Base-by-base conservation (phyloP, 2,329 filamentous ascomycete species). In the Bipolaris gigantea region DNA sequence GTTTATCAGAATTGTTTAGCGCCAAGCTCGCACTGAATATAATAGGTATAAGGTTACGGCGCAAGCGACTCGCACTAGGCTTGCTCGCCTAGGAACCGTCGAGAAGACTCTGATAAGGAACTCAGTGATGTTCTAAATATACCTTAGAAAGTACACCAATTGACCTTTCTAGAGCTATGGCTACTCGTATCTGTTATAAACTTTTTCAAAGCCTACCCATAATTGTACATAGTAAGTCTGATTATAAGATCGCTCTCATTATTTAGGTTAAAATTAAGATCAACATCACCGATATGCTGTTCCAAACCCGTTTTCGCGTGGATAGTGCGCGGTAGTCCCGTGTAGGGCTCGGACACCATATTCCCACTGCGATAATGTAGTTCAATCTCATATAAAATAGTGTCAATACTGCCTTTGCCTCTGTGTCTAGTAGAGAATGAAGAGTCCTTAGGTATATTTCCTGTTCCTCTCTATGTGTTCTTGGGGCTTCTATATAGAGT, bases 1-100 rank as follows among this genome's bases (percentile, higher is more conserved):
- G 43, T 46, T 46, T 18, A 7, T 36, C 33, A 35, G 32, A 36
- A 46, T 46, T 46, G 43, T 46, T 35, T 46, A 46, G 43, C 43
- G 30, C 32, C 25, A 10, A 2, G 8, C 25, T 27, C 9, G 8
- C 25, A 11, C 19, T 15, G 16, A 39, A 23, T 19, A 25, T 40
- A 11, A 21, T 21, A 21, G 21, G 21, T 21, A 21, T 40, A 25
- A 40, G 23, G 42, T 27, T 35, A 46, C 7, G 25, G 25, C 7
- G 25, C 25, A 27, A 27, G 8, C 8, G 25, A 9, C 25, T 27
- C 25, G 25, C 25, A 27, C 25, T 27, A 27, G 25, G 25, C 25
- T 27, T 9, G 25, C 5, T 9, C 25, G 25, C 25, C 25, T 9
- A 27, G 10, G 8, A 9, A 27, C 25, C 3, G 8, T 9, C 8